Base-by-base conservation (phyloP, 306 rosid genomes). In the Purshia tridentata region DNA sequence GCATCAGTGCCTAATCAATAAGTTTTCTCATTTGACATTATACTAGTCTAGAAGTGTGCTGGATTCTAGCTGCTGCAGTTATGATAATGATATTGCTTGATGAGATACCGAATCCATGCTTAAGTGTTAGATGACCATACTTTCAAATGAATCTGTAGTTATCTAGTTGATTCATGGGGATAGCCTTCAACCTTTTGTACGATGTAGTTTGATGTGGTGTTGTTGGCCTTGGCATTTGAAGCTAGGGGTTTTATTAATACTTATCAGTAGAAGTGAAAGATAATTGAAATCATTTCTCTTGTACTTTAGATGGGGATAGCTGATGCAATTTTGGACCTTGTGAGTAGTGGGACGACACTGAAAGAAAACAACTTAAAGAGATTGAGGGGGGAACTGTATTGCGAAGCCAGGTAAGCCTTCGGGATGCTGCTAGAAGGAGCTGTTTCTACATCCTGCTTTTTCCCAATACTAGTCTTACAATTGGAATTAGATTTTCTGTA, bases 301-400 rank as follows among this genome's bases (percentile, higher is more conserved):
- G 56, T 66, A 45, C 51, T 81, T 78, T 81, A 91, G 96, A 91
- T 91, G 97, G 96, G 99, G 72, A 88, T 84, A 75, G 99, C 96
- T 65, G 99, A 94, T 82, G 99, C 96, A 74, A 94, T 94, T 69
- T 85, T 94, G 88, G 99, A 91, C 83, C 99, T 91, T 67, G 99
- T 91, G 81, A 91, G 96, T 76, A 93, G 98, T 72, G 97, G 98
- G 46, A 94, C 87, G 47, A 91, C 98, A 0, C 78, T 94, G 64
- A 88, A 72, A 81, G 97, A 94, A 77, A 94, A 91, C 79, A 89
- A 94, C 80, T 73, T 91, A 94, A 94, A 84, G 98, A 94, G 84
- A 91, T 94, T 35, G 85, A 89, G 80, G 97, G 96, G 9, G 97
- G 99, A 71, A 70, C 72, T 70, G 92, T 91, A 67, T 81, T 91